These are phyloP conservation scores for Aspergillus flavus DNA, from an alignment of 2,329 filamentous ascomycete genomes.

Conservation along the genomic window DNA sequence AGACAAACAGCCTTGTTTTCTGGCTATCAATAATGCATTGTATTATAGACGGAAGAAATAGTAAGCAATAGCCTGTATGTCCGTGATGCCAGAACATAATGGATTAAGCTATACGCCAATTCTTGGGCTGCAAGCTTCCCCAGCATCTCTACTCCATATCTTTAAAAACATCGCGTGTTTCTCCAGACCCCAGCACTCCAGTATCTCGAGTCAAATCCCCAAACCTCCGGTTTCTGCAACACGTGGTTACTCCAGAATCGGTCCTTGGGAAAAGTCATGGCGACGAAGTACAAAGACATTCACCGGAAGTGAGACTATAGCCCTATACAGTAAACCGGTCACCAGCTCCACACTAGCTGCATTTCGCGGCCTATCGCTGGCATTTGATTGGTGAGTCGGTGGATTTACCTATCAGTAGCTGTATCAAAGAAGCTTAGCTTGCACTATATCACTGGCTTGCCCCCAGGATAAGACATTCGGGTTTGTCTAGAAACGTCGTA, in stretches of 20 bases:
- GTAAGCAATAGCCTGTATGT: background rate
- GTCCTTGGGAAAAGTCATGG: background rate
- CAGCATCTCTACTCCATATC: slow-evolving; percentile 2
- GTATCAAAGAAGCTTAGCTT: background rate
- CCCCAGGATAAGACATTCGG: background rate
- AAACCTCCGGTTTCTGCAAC: background rate
- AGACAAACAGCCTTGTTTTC: background rate
- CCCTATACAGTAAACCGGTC: slow-evolving; percentile 1
- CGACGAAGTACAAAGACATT: background rate
- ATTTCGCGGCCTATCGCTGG: too few species aligned
- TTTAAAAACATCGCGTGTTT: background rate
- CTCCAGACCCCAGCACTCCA: slow-evolving; percentile 4
- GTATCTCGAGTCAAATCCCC: background rate
- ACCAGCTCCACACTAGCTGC: slow-evolving; percentile 1
- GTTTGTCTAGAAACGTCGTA: background rate
- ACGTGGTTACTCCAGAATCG: slow-evolving; percentile 1
- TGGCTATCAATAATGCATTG: background rate
- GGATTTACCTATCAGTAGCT: background rate
- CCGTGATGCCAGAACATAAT: background rate
- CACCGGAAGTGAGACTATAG: background rate
- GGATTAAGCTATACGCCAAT: background rate
- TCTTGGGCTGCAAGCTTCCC: background rate
- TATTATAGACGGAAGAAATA: background rate
- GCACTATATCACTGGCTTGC: background rate
- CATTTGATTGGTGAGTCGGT: background rate